Evolutionary conservation across 2,329 filamentous ascomycete genomes (phyloP).

Genomic region (Chrysoporthe puriensis): DNA sequence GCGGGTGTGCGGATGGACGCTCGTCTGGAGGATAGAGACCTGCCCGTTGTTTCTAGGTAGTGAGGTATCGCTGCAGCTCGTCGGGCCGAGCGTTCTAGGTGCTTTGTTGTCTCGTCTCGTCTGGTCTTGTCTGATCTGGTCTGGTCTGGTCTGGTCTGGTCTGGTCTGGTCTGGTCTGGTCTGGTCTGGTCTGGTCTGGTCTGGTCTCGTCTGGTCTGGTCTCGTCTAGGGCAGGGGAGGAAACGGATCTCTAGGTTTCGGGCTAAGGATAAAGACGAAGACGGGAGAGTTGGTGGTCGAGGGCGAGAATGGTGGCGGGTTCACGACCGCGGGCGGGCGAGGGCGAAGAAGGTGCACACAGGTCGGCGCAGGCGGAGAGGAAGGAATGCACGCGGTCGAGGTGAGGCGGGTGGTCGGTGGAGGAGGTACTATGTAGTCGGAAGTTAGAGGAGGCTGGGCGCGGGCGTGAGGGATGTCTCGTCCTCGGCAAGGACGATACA

Average conservation of each 20-base stretch:
- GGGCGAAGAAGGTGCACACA: constrained; percentile 5
- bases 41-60: neutral
- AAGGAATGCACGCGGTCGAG: neutral
- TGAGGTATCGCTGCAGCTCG: neutral
- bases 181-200: neutral
- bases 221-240: neutral
- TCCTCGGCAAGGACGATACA: neutral
- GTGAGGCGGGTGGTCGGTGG: neutral
- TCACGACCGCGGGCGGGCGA: neutral
- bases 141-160: neutral
- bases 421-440: neutral
- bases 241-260: neutral
- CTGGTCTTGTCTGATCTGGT: neutral
- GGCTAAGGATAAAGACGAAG: neutral
- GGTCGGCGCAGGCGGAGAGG: neutral
- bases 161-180: neutral
- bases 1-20: neutral
- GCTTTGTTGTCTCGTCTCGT: neutral
- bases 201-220: neutral
- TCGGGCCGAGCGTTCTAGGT: neutral
- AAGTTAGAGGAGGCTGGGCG: neutral
- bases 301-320: neutral
- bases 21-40: neutral
- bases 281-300: neutral
- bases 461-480: too few relatives aligned